Conservation (phyloP, 805 yeast species). For the Kuraishia borneana region DNA sequence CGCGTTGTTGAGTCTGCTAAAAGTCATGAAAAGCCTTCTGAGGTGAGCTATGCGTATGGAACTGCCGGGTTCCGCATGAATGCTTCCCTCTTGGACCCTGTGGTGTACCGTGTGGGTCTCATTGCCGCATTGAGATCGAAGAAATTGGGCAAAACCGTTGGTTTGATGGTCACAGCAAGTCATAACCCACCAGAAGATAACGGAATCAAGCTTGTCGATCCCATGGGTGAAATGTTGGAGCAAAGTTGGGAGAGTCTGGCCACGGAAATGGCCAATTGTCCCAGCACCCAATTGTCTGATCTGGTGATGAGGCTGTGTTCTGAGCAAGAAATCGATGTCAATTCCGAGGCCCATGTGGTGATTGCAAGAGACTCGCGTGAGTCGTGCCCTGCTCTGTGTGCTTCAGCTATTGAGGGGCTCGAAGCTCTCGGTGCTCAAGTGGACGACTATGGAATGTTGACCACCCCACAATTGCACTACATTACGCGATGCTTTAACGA, state of each 20-base stretch:
- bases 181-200: conserved; percentile 90
- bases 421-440: conserved; percentile 29
- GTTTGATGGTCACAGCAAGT: conserved; percentile 96
- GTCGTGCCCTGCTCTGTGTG: conserved; percentile 58
- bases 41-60: conserved; percentile 55
- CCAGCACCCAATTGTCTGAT: conserved; percentile 25
- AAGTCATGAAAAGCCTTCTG: conserved; percentile 22
- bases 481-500: conserved; percentile 69
- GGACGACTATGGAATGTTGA: conserved; percentile 56
- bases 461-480: conserved; percentile 94
- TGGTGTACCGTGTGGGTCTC: conserved; percentile 74
- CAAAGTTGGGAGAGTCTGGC: conserved; percentile 78
- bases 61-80: conserved; percentile 92
- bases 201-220: conserved; percentile 91
- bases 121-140: conserved; percentile 79
- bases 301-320: conserved; percentile 26
- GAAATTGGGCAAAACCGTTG: conserved; percentile 52
- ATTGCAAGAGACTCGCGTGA: conserved; percentile 86
- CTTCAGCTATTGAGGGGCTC: conserved; percentile 53
- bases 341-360: conserved; percentile 33
- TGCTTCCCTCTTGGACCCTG: conserved; percentile 62
- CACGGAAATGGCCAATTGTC: conserved; percentile 69
- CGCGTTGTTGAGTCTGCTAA: not conserved
- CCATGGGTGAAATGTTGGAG: conserved; percentile 82
- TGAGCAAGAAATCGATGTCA: conserved; percentile 34